Evolutionary conservation across 352 stramenopile genomes (phyloP), one percentile per base, ranked within the genome.

Genomic region (Globisporangium paroecandrum): DNA sequence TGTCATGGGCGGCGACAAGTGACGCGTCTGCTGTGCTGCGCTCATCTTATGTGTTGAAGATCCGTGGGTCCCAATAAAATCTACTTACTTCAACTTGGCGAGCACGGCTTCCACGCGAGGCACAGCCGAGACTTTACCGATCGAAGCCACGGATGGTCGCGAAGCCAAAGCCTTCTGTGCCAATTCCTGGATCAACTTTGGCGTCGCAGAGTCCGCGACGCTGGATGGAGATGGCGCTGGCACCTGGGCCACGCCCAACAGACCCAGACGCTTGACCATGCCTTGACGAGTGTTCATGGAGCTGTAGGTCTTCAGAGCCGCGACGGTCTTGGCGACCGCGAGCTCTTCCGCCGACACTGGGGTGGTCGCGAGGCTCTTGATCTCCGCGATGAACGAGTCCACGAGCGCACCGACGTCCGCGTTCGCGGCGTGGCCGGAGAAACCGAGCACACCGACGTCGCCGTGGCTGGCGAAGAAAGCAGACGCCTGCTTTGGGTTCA

Each of bases 21-120:
- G 56, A 24, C 41, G 55, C 20, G 25, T 18, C 47, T 25, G 49
- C 32, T 47, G 32, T 38, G 6, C 51, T 47, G 38, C 7, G 55
- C 38, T 43, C 27, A 60, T 61, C 55, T 36, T 25, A 22, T 20
- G 54, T 59, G 55, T 34, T 61, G 55, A 22, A 32, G 7, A 20
- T 69, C 25, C 6, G 43, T 25, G 25, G 20, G 22, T 22, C 24
- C 25, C 22, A 27, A 38, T 59, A 60, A n/a, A 46, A 58, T 56
- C 58, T 60, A 66, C 81, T 78, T 93, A 95, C 75, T 90, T 77
- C 67, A 95, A 83, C 78, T 94, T 91, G 74, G 74, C 78, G 55
- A 85, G 67, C 65, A 95, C 64, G 22, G 71, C 82, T 65, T 95
- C 85, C 54, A 94, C 73, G 69, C 83, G 88, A 18, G 85, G 88